Base-by-base conservation (phyloP, 768 basidiomycete species). In the Trametes villosa region DNA sequence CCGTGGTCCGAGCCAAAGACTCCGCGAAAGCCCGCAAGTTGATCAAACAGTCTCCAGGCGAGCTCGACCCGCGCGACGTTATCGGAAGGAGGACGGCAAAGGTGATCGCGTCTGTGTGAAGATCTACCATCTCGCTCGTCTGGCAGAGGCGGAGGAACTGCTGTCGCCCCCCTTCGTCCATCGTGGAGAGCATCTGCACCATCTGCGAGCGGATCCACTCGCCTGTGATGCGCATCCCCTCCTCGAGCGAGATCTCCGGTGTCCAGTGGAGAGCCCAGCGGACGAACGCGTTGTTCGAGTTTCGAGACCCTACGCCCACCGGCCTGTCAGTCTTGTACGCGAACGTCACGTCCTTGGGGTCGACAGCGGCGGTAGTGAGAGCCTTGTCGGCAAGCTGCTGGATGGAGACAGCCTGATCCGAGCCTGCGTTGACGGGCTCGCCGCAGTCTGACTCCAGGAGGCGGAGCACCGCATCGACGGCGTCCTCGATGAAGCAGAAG, bases 51-150 rank as follows among this genome's bases (percentile, higher is more conserved):
- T 75, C 66, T 0, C 63, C 57, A 0, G 77, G 77, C 5, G 69
- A 60, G 2, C 59, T 30, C 0, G 69, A 68, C 4, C 81, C 79
- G 1, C 80, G 76, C 9, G 85, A 86, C 0, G 85, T 86, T 64
- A 87, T 77, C 2, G 86, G 86, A 9, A 87, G 78, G 3, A 86
- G 74, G 41, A 86, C 74, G 1, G 80, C 86, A 64, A 85, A 83
- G 7, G 70, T 76, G 52, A 76, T 71, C 2, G 68, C 69, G 24
- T 71, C 68, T 0, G 68, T 57, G 7, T 68, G 62, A 9, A 86
- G 71, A 45, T 77, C 56, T 27, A 84, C 59, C 9, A 83, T 46
- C 44, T 74, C 60, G 62, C 83, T 84, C 36, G 38, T 45, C 18
- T 68, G 67, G 41, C 78, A 67, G 11, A 20, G 58, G 20, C 63